These are phyloP conservation scores for Clonostachys byssicola DNA, from an alignment of 2,329 filamentous ascomycete genomes.

Conservation along the genomic window DNA sequence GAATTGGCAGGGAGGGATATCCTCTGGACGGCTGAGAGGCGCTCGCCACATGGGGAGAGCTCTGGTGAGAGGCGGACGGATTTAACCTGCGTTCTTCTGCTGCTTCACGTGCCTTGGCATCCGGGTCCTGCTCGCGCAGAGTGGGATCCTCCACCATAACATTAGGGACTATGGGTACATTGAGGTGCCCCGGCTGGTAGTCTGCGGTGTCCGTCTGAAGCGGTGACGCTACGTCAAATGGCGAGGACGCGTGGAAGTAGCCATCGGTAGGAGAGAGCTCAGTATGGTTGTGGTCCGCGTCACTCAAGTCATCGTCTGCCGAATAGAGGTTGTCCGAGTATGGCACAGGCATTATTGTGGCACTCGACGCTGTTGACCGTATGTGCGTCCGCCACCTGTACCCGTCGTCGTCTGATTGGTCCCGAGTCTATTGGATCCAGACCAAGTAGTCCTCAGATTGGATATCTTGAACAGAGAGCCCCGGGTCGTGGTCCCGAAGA, in stretches of 20 bases:
- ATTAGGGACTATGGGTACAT: conserved; percentile 40
- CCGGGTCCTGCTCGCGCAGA: conserved; percentile 23
- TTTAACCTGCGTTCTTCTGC: conserved; percentile 31
- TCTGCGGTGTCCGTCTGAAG: conserved; percentile 2
- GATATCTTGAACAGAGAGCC: too few species aligned
- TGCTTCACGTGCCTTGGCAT: conserved; percentile 38
- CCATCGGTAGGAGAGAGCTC: conserved; percentile 46
- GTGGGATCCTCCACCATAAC: conserved; percentile 45
- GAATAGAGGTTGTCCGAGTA: conserved; percentile 43
- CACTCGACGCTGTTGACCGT: background rate
- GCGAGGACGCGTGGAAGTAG: conserved; percentile 40
- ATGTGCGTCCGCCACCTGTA: too few species aligned
- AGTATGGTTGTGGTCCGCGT: conserved; percentile 16
- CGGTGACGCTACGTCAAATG: conserved; percentile 13
- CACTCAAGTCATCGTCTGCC: conserved; percentile 27
- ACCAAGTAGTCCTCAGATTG: too few species aligned
- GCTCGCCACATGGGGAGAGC: conserved; percentile 4
- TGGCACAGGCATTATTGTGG: conserved; percentile 34
- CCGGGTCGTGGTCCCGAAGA: too few species aligned
- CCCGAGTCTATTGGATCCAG: too few species aligned
- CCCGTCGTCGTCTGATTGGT: too few species aligned
- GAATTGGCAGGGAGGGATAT: conserved; percentile 3
- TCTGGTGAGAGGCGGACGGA: conserved; percentile 7
- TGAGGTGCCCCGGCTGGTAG: conserved; percentile 7
- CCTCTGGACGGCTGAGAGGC: conserved; percentile 3